phyloP scores from a whole-genome alignment of 208 protist species.

The Lotmaria passim region DNA sequence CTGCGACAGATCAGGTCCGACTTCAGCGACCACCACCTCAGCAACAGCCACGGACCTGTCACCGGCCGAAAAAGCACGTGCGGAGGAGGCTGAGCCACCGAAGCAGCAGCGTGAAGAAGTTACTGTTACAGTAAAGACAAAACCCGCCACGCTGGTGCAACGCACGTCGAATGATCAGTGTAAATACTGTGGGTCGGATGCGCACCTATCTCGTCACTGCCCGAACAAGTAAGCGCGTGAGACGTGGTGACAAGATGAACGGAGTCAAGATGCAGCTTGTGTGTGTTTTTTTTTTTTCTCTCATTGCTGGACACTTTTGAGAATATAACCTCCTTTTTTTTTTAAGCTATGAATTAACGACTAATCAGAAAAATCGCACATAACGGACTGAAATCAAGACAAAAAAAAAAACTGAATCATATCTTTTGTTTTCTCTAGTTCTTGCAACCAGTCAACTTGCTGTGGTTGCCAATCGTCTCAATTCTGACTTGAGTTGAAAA shows the following conservation, averaged over 20 bases:
- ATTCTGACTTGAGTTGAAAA: too few species aligned
- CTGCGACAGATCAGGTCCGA: slow-evolving; percentile 36
- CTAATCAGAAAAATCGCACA: too few species aligned
- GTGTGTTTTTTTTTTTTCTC: not conserved
- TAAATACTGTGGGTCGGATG: slow-evolving; percentile 73
- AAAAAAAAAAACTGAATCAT: too few species aligned
- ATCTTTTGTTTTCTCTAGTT: too few species aligned
- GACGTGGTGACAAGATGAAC: too few species aligned
- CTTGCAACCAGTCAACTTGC: too few species aligned
- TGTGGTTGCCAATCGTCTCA: too few species aligned
- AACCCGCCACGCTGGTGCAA: slow-evolving; percentile 22
- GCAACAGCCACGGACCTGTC: not conserved
- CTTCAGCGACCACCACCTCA: not conserved
- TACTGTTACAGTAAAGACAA: not conserved
- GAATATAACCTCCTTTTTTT: too few species aligned
- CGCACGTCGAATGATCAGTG: slow-evolving; percentile 79
- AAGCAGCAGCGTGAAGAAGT: not conserved
- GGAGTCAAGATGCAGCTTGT: too few species aligned
- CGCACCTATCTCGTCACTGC: slow-evolving; percentile 80
- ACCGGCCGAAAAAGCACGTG: not conserved
- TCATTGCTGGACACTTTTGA: too few species aligned
- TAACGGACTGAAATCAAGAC: too few species aligned
- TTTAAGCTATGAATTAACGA: too few species aligned
- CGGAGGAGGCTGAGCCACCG: not conserved
- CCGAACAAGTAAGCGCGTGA: slow-evolving; percentile 49